Evolutionary conservation across 257 asterid genomes (phyloP).

Genomic region (Solanum paucissectum): DNA sequence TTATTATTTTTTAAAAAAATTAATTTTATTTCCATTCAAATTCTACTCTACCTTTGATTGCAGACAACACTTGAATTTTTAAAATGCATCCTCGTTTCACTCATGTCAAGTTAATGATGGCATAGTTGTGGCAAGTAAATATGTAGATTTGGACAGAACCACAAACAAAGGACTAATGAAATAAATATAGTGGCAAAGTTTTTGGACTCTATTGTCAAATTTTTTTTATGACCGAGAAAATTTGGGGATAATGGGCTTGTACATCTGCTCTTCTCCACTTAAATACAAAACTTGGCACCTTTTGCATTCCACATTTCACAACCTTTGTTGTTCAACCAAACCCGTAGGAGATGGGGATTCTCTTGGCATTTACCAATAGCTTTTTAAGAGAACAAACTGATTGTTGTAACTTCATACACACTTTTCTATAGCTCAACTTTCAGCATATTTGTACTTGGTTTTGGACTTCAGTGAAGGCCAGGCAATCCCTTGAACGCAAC

Average conservation of each 20-base stretch:
- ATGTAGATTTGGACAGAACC: not conserved
- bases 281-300: not conserved
- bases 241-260: not conserved
- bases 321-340: not conserved
- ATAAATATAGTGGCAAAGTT: not conserved
- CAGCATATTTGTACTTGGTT: not conserved
- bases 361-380: not conserved
- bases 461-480: not conserved
- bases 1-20: too few relatives aligned
- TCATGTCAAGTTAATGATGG: not conserved
- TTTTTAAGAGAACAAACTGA: not conserved
- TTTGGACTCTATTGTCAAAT: not conserved
- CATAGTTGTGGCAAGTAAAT: not conserved
- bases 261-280: not conserved
- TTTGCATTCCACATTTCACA: not conserved
- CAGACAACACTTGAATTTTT: not conserved
- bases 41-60: not conserved
- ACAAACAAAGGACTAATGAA: not conserved
- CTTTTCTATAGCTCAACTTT: not conserved
- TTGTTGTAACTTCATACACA: not conserved
- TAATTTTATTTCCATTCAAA: too few relatives aligned
- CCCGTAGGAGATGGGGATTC: not conserved
- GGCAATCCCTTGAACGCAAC: not conserved
- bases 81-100: not conserved
- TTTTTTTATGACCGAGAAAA: not conserved